These are phyloP conservation scores for Trypanosoma conorhini DNA, from an alignment of 208 protist species.

Conservation along the genomic window DNA sequence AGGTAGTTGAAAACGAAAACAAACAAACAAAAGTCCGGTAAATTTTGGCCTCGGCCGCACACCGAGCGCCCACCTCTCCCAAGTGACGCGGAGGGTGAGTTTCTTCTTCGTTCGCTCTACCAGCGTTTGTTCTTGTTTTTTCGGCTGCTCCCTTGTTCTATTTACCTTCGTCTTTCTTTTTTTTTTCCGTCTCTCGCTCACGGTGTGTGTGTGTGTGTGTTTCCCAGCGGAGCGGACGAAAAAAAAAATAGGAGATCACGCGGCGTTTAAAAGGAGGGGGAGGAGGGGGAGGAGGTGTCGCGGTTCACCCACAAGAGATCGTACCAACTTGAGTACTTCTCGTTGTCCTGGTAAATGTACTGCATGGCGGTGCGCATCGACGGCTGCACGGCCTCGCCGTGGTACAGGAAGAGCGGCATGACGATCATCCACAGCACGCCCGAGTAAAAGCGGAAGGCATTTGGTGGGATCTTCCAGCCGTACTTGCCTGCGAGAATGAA, in stretches of 20 bases:
- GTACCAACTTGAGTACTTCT: constrained; percentile 66
- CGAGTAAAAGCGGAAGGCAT: constrained; percentile 62
- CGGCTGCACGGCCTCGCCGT: constrained; percentile 70
- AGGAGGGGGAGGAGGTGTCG: constrained; percentile 9
- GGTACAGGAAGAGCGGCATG: constrained; percentile 71
- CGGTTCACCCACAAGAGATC: constrained; percentile 68
- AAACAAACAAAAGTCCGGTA: background rate
- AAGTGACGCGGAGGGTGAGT: too few relatives aligned
- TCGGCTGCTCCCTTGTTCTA: too few relatives aligned
- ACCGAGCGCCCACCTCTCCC: too few relatives aligned
- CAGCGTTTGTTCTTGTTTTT: too few relatives aligned
- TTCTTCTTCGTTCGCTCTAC: background rate
- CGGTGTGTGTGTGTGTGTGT: too few relatives aligned
- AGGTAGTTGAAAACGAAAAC: background rate
- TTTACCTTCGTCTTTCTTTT: too few relatives aligned
- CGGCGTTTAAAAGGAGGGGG: background rate
- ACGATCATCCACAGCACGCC: constrained; percentile 73
- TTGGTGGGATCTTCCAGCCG: constrained; percentile 22
- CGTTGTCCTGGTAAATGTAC: constrained; percentile 86
- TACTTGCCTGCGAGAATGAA: constrained; percentile 40
- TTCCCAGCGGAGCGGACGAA: background rate
- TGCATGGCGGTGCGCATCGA: constrained; percentile 79
- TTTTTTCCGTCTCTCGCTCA: too few relatives aligned
- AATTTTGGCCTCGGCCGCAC: too few relatives aligned
- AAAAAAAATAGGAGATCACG: background rate